Evolutionary conservation across 441 rosid species (phyloP).

Genomic region (Croton laevigatus): DNA sequence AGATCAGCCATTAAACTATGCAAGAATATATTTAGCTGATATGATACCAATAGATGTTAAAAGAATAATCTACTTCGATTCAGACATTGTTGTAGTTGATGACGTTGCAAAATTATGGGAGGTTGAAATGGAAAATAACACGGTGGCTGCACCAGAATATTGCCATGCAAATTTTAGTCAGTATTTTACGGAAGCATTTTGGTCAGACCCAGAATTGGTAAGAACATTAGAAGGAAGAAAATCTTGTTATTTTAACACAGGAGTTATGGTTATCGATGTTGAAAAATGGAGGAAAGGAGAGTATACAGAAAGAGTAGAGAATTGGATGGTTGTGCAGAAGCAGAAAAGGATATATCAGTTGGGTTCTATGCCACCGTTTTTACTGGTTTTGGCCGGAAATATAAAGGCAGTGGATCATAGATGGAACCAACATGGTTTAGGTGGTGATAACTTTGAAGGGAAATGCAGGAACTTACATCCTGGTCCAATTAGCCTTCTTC

Average conservation of each 20-base stretch:
- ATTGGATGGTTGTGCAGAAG: constrained; percentile 74
- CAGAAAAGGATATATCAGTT: constrained; percentile 59
- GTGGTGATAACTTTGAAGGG: constrained; percentile 68
- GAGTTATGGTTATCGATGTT: constrained; percentile 73
- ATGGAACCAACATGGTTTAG: constrained; percentile 88
- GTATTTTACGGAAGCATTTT: constrained; percentile 56
- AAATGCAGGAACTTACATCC: constrained; percentile 69
- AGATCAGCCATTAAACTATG: constrained; percentile 62
- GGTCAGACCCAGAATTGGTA: constrained; percentile 45
- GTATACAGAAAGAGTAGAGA: constrained; percentile 49
- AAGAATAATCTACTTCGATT: constrained; percentile 66
- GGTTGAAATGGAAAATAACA: constrained; percentile 46
- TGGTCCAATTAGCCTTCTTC: constrained; percentile 71
- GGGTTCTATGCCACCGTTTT: constrained; percentile 75
- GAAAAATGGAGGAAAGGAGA: constrained; percentile 59
- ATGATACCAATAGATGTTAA: constrained; percentile 40
- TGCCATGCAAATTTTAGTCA: constrained; percentile 62
- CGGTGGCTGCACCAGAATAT: constrained; percentile 71
- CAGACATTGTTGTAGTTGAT: constrained; percentile 71
- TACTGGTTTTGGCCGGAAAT: constrained; percentile 65
- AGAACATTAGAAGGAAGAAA: constrained; percentile 46
- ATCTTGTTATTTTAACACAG: constrained; percentile 75
- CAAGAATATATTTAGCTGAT: constrained; percentile 66
- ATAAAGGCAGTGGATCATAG: constrained; percentile 67
- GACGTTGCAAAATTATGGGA: constrained; percentile 59